Evolutionary conservation across 2,329 filamentous ascomycete genomes (phyloP).

Genomic region (Fusarium tjaetaba): DNA sequence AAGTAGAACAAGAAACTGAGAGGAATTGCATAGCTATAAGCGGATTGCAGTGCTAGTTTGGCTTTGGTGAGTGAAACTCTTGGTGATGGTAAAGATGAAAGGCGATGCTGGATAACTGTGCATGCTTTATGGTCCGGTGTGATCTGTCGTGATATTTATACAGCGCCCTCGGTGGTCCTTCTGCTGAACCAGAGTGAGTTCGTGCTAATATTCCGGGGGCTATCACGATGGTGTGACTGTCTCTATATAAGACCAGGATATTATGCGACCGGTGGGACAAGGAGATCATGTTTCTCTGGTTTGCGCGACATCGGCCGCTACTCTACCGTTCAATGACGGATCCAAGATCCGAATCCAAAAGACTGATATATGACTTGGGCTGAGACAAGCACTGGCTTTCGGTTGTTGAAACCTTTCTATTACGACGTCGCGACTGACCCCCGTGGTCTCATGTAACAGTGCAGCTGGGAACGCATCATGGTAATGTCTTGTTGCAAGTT

Average conservation of each 20-base stretch:
- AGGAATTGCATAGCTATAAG: neutral
- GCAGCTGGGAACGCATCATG: fast-evolving
- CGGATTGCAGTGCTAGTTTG: fast-evolving
- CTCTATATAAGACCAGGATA: neutral
- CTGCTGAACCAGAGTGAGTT: fast-evolving
- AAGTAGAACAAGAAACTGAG: neutral
- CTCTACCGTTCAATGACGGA: neutral
- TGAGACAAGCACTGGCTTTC: neutral
- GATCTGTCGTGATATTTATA: neutral
- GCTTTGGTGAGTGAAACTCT: neutral
- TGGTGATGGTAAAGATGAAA: neutral
- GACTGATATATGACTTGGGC: neutral
- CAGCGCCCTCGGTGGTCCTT: neutral
- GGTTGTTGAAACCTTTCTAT: neutral
- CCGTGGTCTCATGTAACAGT: fast-evolving
- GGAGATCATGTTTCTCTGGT: neutral
- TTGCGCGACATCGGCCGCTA: neutral
- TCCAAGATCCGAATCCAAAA: fast-evolving
- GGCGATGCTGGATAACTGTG: neutral
- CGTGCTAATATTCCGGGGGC: neutral
- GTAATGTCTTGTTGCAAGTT: fast-evolving
- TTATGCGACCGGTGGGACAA: neutral
- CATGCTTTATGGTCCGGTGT: neutral
- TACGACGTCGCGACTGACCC: fast-evolving
- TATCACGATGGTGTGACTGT: neutral